Conservation (phyloP, 1,284 basidiomycete species). For the Leccinum subrobustum region DNA sequence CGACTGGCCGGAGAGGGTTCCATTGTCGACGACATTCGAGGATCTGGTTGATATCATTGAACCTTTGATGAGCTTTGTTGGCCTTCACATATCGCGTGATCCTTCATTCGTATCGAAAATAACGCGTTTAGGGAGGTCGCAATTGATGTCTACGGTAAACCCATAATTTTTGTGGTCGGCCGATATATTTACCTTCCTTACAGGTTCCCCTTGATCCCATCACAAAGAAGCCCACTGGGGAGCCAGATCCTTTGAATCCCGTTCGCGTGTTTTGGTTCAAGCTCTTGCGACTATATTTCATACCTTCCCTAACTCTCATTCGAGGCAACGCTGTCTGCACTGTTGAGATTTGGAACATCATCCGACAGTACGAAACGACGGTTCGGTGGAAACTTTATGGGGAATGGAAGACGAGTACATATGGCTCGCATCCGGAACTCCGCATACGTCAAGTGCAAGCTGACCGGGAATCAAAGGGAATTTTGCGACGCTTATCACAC, state of each 20-base stretch:
- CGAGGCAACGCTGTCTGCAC: conserved; percentile 84
- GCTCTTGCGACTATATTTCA: conserved; percentile 75
- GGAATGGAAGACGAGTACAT: conserved; percentile 85
- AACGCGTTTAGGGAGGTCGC: conserved; percentile 53
- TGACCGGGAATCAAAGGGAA: conserved; percentile 76
- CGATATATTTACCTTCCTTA: conserved; percentile 8
- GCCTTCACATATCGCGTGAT: conserved; percentile 74
- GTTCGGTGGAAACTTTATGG: conserved; percentile 90
- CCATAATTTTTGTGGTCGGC: conserved; percentile 31
- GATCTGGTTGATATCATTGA: conserved; percentile 75
- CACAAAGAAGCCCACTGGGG: conserved; percentile 53
- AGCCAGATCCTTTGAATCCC: conserved; percentile 54
- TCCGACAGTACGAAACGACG: conserved; percentile 76
- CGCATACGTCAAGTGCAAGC: conserved; percentile 70
- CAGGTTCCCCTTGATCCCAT: conserved; percentile 52
- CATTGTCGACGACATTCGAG: conserved; percentile 59
- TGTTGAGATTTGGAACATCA: conserved; percentile 85
- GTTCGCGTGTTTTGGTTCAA: conserved; percentile 77
- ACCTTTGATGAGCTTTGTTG: conserved; percentile 74
- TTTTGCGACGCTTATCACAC: conserved; percentile 79
- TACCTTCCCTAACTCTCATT: conserved; percentile 87
- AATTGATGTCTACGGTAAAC: conserved; percentile 45
- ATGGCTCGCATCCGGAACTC: conserved; percentile 72
- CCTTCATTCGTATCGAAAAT: conserved; percentile 62
- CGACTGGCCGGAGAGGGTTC: conserved; percentile 73